Evolutionary conservation across 2,329 filamentous ascomycete species (phyloP), one percentile per base, ranked within the genome.

Genomic region (Keithomyces neogunnii): DNA sequence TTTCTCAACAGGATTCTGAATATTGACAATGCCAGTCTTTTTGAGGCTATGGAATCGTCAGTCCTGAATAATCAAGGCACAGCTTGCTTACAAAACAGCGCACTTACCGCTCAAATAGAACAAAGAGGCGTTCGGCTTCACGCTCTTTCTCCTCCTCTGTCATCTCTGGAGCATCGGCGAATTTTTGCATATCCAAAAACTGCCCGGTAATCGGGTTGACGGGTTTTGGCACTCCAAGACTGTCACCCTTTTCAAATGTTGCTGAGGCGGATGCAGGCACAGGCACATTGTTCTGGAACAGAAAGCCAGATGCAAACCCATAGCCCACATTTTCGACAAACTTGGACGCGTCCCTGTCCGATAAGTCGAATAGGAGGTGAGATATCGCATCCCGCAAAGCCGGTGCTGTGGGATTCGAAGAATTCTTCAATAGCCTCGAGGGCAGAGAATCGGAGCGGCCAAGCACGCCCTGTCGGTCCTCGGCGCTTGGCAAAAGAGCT

Each of bases 301-400:
- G 73, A 64, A 93, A 96, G 0, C 93, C 93, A 0, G 90, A 88
- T 0, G 93, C 93, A 62, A 88, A 96, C 0, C 93, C 93, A 63
- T 96, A 99, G 0, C 93, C 93, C 10, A 99, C 88, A 59, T 96
- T 96, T 48, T 88, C 78, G 1, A 97, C 87, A 62, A 96, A 93
- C 32, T 77, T 86, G 13, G 78, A 79, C 0, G 91, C 81, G 60
- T 96, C 84, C 59, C 84, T 87, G 56, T 85, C 86, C 0, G 90
- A 96, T 31, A 97, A 76, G 57, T 95, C 87, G 64, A 95, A 99
- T 55, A 96, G 79, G 29, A 99, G 75, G 32, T 85, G 77, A 0
- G 87, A 88, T 49, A 95, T 85, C 19, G 81, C 80, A 45, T 87
- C 82, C 19, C 89, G 82, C 3, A 96, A 72, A 39, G 84, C 82